Evolutionary conservation across 805 yeast species (phyloP).

Genomic region (Wilhelminamyces savonicus): DNA sequence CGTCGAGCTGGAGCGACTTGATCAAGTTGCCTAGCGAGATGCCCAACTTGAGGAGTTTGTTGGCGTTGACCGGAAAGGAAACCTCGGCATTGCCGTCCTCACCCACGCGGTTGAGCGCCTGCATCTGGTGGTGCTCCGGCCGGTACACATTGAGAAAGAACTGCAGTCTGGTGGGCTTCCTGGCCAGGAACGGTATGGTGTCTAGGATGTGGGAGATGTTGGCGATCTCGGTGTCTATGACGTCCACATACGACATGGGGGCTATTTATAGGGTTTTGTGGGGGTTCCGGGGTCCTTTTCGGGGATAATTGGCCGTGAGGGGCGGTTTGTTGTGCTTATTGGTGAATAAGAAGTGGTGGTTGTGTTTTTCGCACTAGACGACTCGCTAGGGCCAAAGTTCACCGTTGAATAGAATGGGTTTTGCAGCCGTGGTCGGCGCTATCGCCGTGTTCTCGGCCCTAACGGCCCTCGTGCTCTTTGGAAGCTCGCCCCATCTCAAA

Average conservation of each 20-base stretch:
- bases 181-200: constrained; percentile 29
- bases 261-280: no score
- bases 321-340: no score
- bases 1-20: constrained; percentile 29
- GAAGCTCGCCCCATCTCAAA: constrained; percentile 40
- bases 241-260: constrained; percentile 8
- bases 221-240: constrained; percentile 20
- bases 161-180: constrained; percentile 6
- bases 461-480: constrained; percentile 35
- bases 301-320: no score
- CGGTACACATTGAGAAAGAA: constrained; percentile 28
- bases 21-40: constrained; percentile 37
- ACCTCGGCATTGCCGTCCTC: constrained; percentile 1
- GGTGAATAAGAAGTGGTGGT: no score
- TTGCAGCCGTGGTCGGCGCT: neutral
- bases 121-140: constrained; percentile 15
- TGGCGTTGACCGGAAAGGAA: constrained; percentile 28
- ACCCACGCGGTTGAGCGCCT: constrained; percentile 15
- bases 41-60: constrained; percentile 32
- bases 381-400: no score
- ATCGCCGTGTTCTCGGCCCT: constrained; percentile 6
- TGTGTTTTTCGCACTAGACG: no score
- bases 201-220: constrained; percentile 20
- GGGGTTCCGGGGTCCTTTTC: no score
- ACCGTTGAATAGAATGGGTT: no score